These are phyloP conservation scores for Rhododendron henanense DNA, from an alignment of 148 eudicot genomes.

Conservation along the genomic window DNA sequence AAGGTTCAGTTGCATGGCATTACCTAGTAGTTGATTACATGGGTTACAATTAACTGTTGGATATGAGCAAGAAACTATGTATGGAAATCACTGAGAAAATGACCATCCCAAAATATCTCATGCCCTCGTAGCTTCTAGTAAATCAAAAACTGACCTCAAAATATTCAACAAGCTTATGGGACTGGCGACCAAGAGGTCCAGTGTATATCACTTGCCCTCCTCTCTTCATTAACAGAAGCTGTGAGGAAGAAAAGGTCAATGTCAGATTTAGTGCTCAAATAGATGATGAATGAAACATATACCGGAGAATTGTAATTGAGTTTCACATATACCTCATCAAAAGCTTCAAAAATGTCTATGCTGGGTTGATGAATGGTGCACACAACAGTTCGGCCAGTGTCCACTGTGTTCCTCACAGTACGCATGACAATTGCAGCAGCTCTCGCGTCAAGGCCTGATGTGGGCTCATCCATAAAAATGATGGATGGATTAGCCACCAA, in stretches of 20 bases:
- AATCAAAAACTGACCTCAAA: conserved; percentile 29
- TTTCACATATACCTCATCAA: conserved; percentile 33
- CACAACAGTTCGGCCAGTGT: conserved; percentile 10
- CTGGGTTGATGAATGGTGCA: conserved; percentile 41
- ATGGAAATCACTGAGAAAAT: not conserved
- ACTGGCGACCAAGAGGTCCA: conserved; percentile 41
- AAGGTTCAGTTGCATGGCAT: not conserved
- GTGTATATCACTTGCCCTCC: conserved; percentile 50
- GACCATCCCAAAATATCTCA: not conserved
- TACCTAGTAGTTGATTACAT: not conserved
- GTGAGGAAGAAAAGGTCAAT: not conserved
- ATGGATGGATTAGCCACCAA: conserved; percentile 17
- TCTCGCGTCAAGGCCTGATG: conserved; percentile 37
- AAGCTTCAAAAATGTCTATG: conserved; percentile 44
- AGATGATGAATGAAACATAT: not conserved
- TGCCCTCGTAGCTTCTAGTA: not conserved
- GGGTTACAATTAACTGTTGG: not conserved
- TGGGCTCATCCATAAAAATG: conserved; percentile 36
- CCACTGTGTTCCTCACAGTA: not conserved
- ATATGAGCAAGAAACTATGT: conserved; percentile 25
- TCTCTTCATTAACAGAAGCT: conserved; percentile 51
- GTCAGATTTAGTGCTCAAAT: not conserved
- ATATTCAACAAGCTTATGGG: conserved; percentile 35
- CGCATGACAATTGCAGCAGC: conserved; percentile 23
- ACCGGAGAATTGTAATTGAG: not conserved